These are phyloP conservation scores for Diaporthe sp. DNA, from an alignment of 2,329 filamentous ascomycete genomes.

Conservation along the genomic window DNA sequence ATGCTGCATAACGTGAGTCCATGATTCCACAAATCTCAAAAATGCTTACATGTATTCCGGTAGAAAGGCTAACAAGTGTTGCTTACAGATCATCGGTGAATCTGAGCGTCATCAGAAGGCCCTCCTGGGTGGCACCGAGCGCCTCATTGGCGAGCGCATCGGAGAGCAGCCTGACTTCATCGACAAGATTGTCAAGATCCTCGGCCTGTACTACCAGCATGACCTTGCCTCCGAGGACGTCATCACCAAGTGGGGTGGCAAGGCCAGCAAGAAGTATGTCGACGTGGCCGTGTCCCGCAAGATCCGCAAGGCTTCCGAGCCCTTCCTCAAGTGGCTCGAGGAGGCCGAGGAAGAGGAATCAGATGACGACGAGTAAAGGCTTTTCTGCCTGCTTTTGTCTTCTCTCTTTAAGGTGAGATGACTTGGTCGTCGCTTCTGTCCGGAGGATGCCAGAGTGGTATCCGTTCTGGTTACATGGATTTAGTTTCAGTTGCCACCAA, in stretches of 20 bases:
- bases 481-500: conserved; percentile 17
- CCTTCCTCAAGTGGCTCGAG: conserved; percentile 94
- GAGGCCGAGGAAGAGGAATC: conserved; percentile 79
- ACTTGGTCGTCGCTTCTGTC: not conserved
- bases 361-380: conserved; percentile 56
- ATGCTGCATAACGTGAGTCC: conserved; percentile 87
- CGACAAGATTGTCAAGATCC: conserved; percentile 84
- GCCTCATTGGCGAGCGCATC: conserved; percentile 80
- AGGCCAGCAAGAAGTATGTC: conserved; percentile 98
- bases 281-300: conserved; percentile 91
- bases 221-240: conserved; percentile 92
- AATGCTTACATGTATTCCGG: not conserved
- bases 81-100: conserved; percentile 74
- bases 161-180: conserved; percentile 84
- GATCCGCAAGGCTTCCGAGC: conserved; percentile 93
- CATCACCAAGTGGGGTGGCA: conserved; percentile 90
- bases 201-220: conserved; percentile 90
- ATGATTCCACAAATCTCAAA: not conserved
- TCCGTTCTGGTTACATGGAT: not conserved
- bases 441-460: not conserved
- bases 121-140: conserved; percentile 93
- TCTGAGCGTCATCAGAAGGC: conserved; percentile 97
- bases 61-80: conserved; percentile 47
- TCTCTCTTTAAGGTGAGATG: not conserved
- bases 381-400: not conserved